A percentile compares a stretch with the other conserved stretches of the same genome.
phyloP scores from a whole-genome alignment of 305 asterid genomes.

The Fraxinus sp. region DNA sequence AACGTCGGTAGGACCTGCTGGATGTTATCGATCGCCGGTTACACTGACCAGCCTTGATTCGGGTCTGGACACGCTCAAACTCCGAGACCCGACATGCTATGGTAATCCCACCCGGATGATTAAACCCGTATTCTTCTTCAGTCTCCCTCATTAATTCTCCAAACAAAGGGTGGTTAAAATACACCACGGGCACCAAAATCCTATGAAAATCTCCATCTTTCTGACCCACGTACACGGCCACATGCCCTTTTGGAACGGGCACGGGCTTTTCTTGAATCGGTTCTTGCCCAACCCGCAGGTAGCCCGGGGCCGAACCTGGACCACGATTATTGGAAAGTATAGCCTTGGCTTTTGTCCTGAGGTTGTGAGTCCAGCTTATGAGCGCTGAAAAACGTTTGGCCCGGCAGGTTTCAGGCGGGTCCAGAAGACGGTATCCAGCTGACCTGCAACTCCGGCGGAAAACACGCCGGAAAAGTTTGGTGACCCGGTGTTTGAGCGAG shows the following conservation, averaged over 20 bases:
- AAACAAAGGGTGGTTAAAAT: conserved; percentile 75
- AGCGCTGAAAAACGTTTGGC: conserved; percentile 38
- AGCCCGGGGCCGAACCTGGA: conserved; percentile 29
- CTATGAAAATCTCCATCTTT: conserved; percentile 62
- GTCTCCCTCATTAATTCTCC: conserved; percentile 67
- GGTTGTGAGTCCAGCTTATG: conserved; percentile 43
- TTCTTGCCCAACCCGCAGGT: conserved; percentile 50
- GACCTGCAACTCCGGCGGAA: conserved; percentile 28
- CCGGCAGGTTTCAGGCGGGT: conserved; percentile 13
- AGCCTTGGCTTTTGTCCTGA: conserved; percentile 51
- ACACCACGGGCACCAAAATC: conserved; percentile 78
- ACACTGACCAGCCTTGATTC: conserved; percentile 45
- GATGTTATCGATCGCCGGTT: conserved; percentile 35
- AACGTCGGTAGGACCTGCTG: not conserved
- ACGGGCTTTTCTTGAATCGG: conserved; percentile 30
- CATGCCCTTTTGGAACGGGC: conserved; percentile 62
- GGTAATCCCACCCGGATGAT: conserved; percentile 59
- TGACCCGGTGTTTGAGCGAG: conserved; percentile 54
- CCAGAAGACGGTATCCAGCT: conserved; percentile 34
- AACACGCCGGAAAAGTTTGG: conserved; percentile 47
- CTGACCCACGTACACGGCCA: conserved; percentile 86
- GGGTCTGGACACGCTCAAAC: conserved; percentile 58
- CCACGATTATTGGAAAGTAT: conserved; percentile 29
- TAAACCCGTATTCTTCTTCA: conserved; percentile 43
- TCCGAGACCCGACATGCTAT: conserved; percentile 63